These are phyloP conservation scores for Aspergillus novofumigatus DNA, from an alignment of 2,329 filamentous ascomycete species.

Conservation along the genomic window DNA sequence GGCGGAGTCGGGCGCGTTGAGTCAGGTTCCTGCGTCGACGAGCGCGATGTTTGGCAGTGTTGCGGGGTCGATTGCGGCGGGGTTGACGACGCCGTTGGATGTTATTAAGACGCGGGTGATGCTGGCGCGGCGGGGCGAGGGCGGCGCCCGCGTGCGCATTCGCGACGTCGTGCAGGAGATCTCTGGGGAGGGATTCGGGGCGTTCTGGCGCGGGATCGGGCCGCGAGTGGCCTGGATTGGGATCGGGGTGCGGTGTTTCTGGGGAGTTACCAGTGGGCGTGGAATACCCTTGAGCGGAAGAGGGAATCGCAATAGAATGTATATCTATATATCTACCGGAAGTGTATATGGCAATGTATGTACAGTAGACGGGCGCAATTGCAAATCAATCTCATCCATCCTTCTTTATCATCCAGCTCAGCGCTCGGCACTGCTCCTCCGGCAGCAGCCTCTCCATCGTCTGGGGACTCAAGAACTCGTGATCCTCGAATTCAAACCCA, in stretches of 20 bases:
- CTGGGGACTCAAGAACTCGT: conserved; percentile 59
- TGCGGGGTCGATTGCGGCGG: conserved; percentile 80
- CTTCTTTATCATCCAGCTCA: conserved; percentile 35
- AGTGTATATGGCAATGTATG: neutral
- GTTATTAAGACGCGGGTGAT: conserved; percentile 97
- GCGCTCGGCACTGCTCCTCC: conserved; percentile 45
- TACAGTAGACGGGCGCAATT: neutral
- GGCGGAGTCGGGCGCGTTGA: conserved; percentile 16
- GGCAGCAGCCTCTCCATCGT: conserved; percentile 52
- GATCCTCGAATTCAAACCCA: conserved; percentile 64
- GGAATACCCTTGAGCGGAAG: conserved; percentile 62
- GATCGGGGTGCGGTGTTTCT: conserved; percentile 91
- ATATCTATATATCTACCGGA: neutral
- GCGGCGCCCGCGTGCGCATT: conserved; percentile 30
- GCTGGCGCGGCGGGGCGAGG: conserved; percentile 66
- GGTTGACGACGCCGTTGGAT: conserved; percentile 85
- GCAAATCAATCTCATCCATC: no score
- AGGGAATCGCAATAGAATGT: conserved; percentile 11
- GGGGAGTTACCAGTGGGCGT: conserved; percentile 86
- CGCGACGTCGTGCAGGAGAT: conserved; percentile 60
- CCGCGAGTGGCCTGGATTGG: conserved; percentile 93
- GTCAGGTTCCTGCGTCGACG: conserved; percentile 64
- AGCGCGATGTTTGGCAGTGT: conserved; percentile 81
- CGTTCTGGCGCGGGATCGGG: conserved; percentile 54
- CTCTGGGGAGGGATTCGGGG: conserved; percentile 46